Conservation (phyloP, 768 basidiomycete species). For the Rhizopogon vinicolor region DNA sequence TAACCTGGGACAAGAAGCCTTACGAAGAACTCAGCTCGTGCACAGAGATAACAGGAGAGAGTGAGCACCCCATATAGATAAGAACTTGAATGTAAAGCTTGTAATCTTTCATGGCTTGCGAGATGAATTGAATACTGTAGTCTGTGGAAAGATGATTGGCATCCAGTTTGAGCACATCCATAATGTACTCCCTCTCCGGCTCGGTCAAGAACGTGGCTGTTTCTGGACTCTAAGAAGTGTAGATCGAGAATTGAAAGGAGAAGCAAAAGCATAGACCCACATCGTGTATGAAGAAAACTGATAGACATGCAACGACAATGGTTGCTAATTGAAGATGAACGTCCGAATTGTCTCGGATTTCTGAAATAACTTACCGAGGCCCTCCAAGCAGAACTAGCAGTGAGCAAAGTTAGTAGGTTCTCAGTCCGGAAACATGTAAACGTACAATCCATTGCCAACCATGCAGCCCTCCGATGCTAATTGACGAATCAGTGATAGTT, state of each 20-base stretch:
- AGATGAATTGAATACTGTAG: conserved; percentile 40
- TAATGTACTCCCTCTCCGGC: conserved; percentile 34
- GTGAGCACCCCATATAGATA: conserved; percentile 37
- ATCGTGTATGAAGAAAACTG: conserved; percentile 54
- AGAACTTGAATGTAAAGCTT: conserved; percentile 29
- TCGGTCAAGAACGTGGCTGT: conserved; percentile 54
- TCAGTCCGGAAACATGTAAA: background rate
- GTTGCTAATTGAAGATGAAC: conserved; percentile 13
- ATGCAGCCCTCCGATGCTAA: conserved; percentile 22
- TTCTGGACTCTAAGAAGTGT: conserved; percentile 40
- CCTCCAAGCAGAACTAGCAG: conserved; percentile 27
- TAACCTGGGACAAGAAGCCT: conserved; percentile 44
- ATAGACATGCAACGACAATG: conserved; percentile 8
- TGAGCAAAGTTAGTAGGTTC: background rate
- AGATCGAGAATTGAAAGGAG: background rate
- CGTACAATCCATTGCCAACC: conserved; percentile 36
- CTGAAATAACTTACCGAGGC: conserved; percentile 15
- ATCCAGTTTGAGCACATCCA: conserved; percentile 40
- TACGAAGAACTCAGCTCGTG: background rate
- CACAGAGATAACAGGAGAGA: conserved; percentile 6
- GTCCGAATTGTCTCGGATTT: background rate
- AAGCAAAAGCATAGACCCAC: conserved; percentile 21
- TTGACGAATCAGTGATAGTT: background rate
- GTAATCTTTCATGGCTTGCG: conserved; percentile 45
- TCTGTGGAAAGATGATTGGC: conserved; percentile 39